Evolutionary conservation across 441 rosid species (phyloP), one percentile per base, ranked within the genome.

Genomic region (Erodium texanum): DNA sequence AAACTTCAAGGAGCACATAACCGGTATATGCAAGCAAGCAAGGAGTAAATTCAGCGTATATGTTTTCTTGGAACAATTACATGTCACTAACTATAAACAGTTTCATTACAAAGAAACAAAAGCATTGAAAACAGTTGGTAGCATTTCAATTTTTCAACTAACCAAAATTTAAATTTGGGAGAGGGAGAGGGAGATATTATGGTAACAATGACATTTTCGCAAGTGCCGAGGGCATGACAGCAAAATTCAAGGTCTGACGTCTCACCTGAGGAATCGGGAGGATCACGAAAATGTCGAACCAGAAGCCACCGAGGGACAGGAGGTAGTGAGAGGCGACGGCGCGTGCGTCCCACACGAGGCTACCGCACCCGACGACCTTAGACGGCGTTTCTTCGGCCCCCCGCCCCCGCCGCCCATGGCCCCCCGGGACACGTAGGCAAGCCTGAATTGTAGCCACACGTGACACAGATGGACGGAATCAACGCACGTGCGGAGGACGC

Each of bases 181-280:
- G n/a, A n/a, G n/a, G n/a, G n/a, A n/a, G n/a, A n/a, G n/a, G n/a
- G n/a, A n/a, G n/a, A n/a, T n/a, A n/a, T n/a, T n/a, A n/a, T n/a
- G n/a, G n/a, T n/a, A n/a, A n/a, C n/a, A n/a, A n/a, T n/a, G n/a
- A n/a, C n/a, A n/a, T n/a, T n/a, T n/a, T n/a, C n/a, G n/a, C n/a
- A n/a, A n/a, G n/a, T n/a, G n/a, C n/a, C n/a, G n/a, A n/a, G n/a
- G n/a, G n/a, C n/a, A n/a, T n/a, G n/a, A n/a, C n/a, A n/a, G n/a
- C n/a, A n/a, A n/a, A n/a, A n/a, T n/a, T n/a, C n/a, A n/a, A n/a
- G n/a, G n/a, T n/a, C n/a, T n/a, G n/a, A n/a, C n/a, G n/a, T n/a
- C n/a, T n/a, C n/a, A n/a, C 95, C 89, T 90, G 97, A 5, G 93
- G 97, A 7, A 87, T 72, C 0, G 97, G 97, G 16, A 87, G 89